Conservation (phyloP, 306 rosid genomes). For the Glycine latifolia region DNA sequence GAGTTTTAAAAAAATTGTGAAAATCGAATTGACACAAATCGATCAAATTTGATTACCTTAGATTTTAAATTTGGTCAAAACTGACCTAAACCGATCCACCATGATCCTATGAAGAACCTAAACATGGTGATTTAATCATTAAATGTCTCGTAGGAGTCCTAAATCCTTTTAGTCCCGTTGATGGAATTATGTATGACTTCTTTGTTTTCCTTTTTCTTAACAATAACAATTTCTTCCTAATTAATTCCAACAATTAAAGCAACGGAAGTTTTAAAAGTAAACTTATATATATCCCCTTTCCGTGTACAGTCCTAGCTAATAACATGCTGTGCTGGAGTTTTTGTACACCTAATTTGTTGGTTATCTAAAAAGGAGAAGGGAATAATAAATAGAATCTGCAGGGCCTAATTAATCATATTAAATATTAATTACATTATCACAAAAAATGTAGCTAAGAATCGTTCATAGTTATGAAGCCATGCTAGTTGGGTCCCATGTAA, state of each 20-base stretch:
- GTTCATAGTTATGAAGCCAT: constrained; percentile 34
- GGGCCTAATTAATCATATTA: constrained; percentile 38
- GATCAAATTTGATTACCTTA: too few species aligned
- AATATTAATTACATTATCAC: background rate
- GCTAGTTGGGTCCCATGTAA: constrained; percentile 41
- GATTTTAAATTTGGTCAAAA: too few species aligned
- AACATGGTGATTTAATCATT: background rate
- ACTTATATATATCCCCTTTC: background rate
- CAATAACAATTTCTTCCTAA: background rate
- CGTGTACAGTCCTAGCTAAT: background rate
- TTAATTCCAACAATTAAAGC: constrained; percentile 7
- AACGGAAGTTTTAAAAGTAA: background rate
- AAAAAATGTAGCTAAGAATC: constrained; percentile 14
- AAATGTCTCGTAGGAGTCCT: background rate
- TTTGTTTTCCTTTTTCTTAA: background rate
- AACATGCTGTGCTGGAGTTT: background rate
- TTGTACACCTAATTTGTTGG: constrained; percentile 30
- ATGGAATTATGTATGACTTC: too few species aligned
- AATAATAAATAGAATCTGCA: constrained; percentile 34
- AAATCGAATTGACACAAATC: too few species aligned
- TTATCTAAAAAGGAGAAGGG: background rate
- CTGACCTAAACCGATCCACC: too few species aligned
- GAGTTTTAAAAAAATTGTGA: too few species aligned
- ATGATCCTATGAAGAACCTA: background rate
- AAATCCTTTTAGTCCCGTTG: background rate